These are phyloP conservation scores for Parachlorella kessleri DNA, from an alignment of 139 green algal genomes.

Conservation along the genomic window DNA sequence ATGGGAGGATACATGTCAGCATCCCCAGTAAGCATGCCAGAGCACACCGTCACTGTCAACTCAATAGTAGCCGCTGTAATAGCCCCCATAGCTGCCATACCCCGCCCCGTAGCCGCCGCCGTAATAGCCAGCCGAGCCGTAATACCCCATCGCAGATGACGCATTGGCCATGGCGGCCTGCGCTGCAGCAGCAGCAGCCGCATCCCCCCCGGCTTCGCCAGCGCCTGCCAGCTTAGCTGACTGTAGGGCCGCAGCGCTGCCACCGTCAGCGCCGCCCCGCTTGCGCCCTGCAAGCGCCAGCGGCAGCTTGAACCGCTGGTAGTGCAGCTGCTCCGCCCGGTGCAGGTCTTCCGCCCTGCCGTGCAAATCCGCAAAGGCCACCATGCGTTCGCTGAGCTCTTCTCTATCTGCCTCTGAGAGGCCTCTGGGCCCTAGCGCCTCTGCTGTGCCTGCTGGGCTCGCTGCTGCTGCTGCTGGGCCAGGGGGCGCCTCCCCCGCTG, in stretches of 20 bases:
- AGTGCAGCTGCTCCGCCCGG: background rate
- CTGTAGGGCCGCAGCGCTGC: too few species aligned
- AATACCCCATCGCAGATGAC: background rate
- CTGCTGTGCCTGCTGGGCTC: too few species aligned
- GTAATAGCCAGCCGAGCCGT: background rate
- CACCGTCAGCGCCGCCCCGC: too few species aligned
- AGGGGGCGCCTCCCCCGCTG: too few species aligned
- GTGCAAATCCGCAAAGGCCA: background rate
- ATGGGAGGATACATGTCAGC: too few species aligned
- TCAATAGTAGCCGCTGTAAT: too few species aligned
- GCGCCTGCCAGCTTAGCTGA: too few species aligned
- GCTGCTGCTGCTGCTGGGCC: too few species aligned
- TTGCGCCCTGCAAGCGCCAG: background rate
- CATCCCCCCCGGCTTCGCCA: too few species aligned
- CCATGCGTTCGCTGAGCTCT: background rate
- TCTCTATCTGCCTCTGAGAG: background rate
- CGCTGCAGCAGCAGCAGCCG: background rate
- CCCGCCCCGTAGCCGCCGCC: background rate
- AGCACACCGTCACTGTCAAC: too few species aligned
- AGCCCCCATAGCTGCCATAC: background rate
- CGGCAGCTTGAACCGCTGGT: background rate
- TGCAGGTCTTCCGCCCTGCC: background rate
- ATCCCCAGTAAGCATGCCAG: too few species aligned
- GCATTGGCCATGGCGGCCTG: background rate
- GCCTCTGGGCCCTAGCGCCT: background rate